Base-by-base conservation (phyloP, 345 rosid genomes). In the Salix brachista region DNA sequence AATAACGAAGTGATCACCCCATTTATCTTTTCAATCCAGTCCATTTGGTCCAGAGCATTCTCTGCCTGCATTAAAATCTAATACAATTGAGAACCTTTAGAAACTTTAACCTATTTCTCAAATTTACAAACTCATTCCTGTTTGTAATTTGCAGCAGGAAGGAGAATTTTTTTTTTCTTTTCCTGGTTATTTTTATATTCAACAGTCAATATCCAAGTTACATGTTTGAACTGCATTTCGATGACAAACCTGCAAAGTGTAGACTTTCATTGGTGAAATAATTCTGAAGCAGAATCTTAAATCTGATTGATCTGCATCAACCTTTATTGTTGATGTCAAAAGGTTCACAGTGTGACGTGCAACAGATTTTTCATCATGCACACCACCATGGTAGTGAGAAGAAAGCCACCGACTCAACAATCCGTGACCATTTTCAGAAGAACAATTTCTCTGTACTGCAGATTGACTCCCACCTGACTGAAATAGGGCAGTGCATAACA, bases 241-340 rank as follows among this genome's bases (percentile, higher is more conserved):
- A 68, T 69, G 25, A 68, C 11, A 70, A 81, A 91, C 96, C 96
- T 91, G 97, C 83, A 91, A 80, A 67, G 96, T 80, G 17, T 81
- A 81, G 50, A 70, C 78, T 65, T 82, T 82, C 69, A 65, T n/a
- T 52, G 81, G 81, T 5, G 81, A 90, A 32, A 92, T 88, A 66
- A 92, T 89, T 80, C 97, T 85, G 88, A 92, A 92, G 84, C 94
- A 92, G 85, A 92, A 92, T 79, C 91, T 88, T 80, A 90, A 85
- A 85, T 92, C 92, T 21, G 94, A 85, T 67, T 92, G 94, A 79
- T 92, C 94, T 36, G 91, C 90, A 28, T 92, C 94, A 74, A 86
- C 87, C 81, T 92, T 92, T 75, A 92, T 92, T 50, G 94, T 92
- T 25, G 97, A 89, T 44, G 97, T 92, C 73, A 92, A 72, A 70